Conservation (phyloP, 2,329 filamentous ascomycete species). For the Scedosporium boydii region DNA sequence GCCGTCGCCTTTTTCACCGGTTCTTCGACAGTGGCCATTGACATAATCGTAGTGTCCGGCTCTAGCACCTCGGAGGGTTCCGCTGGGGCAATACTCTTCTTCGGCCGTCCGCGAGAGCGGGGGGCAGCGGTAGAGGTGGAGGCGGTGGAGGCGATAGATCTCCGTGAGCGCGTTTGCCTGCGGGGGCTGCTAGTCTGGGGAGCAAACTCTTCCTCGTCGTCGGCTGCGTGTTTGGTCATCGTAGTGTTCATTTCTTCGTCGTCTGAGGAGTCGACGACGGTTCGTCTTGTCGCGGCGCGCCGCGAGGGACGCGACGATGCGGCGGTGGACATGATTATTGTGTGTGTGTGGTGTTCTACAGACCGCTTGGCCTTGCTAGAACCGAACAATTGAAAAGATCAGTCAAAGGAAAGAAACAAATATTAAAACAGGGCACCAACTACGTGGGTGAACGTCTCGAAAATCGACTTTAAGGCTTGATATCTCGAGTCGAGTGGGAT, state of each 20-base stretch:
- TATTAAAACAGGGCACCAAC: neutral
- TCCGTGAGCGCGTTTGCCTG: conserved; percentile 35
- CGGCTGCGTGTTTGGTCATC: conserved; percentile 41
- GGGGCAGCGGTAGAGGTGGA: conserved; percentile 39
- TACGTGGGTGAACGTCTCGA: neutral
- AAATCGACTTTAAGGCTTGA: neutral
- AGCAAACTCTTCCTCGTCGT: conserved; percentile 69
- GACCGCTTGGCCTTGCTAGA: neutral
- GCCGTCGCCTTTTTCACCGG: conserved; percentile 31
- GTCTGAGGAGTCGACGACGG: conserved; percentile 69
- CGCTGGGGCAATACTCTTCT: conserved; percentile 26
- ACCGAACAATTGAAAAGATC: neutral
- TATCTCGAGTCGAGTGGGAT: neutral
- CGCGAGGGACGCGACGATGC: conserved; percentile 31
- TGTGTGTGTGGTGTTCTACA: neutral
- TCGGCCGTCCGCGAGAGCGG: conserved; percentile 26
- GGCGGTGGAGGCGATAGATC: conserved; percentile 34
- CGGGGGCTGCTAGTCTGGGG: conserved; percentile 55
- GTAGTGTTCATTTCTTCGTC: conserved; percentile 60
- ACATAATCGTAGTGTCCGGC: conserved; percentile 21
- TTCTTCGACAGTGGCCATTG: conserved; percentile 18
- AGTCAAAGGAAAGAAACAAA: neutral
- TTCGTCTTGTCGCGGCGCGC: conserved; percentile 51
- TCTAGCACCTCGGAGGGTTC: conserved; percentile 28
- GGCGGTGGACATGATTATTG: conserved; percentile 19